Evolutionary conservation across 2,329 filamentous ascomycete species (phyloP), one percentile per base, ranked within the genome.

Genomic region (Pseudocercospora macadamiae): DNA sequence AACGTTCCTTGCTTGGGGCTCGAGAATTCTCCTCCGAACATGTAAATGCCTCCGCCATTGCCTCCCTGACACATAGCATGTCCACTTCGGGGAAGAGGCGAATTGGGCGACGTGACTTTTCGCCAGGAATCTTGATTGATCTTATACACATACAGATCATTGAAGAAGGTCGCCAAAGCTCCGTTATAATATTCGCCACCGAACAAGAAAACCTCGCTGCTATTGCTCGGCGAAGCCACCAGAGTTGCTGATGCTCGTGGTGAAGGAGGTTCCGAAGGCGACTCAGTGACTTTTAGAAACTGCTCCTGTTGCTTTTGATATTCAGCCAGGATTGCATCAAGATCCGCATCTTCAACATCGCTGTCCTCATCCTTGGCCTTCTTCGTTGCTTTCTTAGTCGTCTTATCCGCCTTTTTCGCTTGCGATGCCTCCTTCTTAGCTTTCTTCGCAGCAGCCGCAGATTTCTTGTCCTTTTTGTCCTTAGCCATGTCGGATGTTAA

Each of bases 121-220:
- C 90, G 89, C 95, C 95, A 99, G 74, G 95, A 89, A 75, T 96
- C 90, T 64, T 87, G 86, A 76, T 90, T 89, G 74, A 92, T 89
- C 75, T 95, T 81, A 70, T 88, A 88, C 32, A 89, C 79, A 66
- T 82, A 86, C 3, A 89, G 75, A 65, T 89, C 86, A 70, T 87
- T 89, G 75, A 81, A 88, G 74, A 89, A 89, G 1, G 79, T 79
- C 1, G 93, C 95, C 56, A 95, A 79, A 2, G 90, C 89, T 3
- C 95, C 95, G 76, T 97, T 96, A 78, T 91, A 97, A 72, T 93
- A 96, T 79, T 99, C 95, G 65, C 95, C 95, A 14, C 93, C 95
- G 74, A 96, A 99, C 4, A 97, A 79, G 65, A 97, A 87, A 57
- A 99, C 78, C 73, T 96, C 92, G 75, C 95, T 96, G 68, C 84